Base-by-base conservation (phyloP, 495 filamentous ascomycete species). In the Penicillium cinerascens region DNA sequence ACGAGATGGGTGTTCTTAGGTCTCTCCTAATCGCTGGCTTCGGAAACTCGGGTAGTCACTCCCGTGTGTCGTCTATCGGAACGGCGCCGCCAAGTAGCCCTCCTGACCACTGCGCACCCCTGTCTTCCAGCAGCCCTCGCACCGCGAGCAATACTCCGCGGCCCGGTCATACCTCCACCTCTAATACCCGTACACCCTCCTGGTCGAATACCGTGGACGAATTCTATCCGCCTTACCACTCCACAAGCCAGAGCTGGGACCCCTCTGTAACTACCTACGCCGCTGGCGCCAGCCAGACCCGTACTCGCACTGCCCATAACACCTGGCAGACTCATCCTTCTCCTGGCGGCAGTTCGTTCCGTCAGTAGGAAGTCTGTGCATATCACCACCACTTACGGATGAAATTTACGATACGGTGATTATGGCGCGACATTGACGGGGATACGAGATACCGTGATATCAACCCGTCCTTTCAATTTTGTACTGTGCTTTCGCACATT, bases 11-110 rank as follows among this genome's bases (percentile, higher is more conserved):
- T 15, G 17, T 60, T 18, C 16, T 60, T 1, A 41, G 49, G 1
- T 20, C 37, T 11, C 20, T 60, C 11, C 10, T 60, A 6, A 47
- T 45, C 8, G 42, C 54, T 33, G 58, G 58, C 29, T 13, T 13
- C 8, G 11, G 29, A 33, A 33, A 33, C 29, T 3, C 10, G 3
- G 29, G 29, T 33, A 1, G 1, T 33, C 29, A 33, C 29, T 33
- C 29, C 10, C 8, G 29, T 11, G 29, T 13, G 9, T 33, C 29
- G 9, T 33, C 29, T 3, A 33, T 33, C 29, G 29, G 29, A 1
- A 33, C 29, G 10, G 29, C 29, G 9, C 29, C 29, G 29, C 29
- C 29, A 10, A 33, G 10, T 10, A 33, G 29, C 8, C 29, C 29
- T 33, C 9, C 4, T n/a, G n/a, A n/a, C 9, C 11, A 10, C 11